Evolutionary conservation across 2,329 filamentous ascomycete genomes (phyloP).

Genomic region (Colletotrichum camelliae): DNA sequence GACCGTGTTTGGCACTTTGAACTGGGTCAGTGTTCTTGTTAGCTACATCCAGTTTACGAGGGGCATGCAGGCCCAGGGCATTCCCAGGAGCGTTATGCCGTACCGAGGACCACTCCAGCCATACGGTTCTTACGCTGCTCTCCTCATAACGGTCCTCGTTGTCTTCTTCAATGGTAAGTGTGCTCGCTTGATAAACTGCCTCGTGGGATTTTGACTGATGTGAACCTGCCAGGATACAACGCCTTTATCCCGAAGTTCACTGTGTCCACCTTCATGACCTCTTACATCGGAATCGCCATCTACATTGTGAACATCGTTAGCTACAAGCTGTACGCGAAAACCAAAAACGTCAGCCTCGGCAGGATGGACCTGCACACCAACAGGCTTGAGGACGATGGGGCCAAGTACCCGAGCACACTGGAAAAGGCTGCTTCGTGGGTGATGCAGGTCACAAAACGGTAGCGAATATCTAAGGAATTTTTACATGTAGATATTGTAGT

Average conservation of each 20-base stretch:
- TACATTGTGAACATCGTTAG: constrained; percentile 73
- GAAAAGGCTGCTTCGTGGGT: background rate
- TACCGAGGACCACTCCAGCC: constrained; percentile 44
- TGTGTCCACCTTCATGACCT: constrained; percentile 70
- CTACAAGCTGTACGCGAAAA: constrained; percentile 64
- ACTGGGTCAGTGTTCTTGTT: constrained; percentile 47
- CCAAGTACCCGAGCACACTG: background rate
- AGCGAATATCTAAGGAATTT: background rate
- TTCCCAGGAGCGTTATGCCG: constrained; percentile 37
- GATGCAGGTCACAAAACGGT: background rate
- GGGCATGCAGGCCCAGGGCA: constrained; percentile 41
- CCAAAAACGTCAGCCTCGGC: constrained; percentile 54
- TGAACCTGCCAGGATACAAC: background rate
- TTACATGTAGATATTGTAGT: background rate
- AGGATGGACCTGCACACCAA: constrained; percentile 57
- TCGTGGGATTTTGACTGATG: background rate
- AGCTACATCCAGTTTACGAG: constrained; percentile 43
- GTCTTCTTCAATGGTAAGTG: constrained; percentile 53
- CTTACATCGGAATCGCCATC: constrained; percentile 78
- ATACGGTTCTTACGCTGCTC: constrained; percentile 40
- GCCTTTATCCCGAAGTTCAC: constrained; percentile 17
- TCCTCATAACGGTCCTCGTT: constrained; percentile 55
- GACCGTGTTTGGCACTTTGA: constrained; percentile 47
- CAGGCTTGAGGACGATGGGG: background rate
- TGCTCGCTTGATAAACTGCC: background rate